Evolutionary conservation across 257 asterid genomes (phyloP).

Genomic region (Nicotiana otophora): DNA sequence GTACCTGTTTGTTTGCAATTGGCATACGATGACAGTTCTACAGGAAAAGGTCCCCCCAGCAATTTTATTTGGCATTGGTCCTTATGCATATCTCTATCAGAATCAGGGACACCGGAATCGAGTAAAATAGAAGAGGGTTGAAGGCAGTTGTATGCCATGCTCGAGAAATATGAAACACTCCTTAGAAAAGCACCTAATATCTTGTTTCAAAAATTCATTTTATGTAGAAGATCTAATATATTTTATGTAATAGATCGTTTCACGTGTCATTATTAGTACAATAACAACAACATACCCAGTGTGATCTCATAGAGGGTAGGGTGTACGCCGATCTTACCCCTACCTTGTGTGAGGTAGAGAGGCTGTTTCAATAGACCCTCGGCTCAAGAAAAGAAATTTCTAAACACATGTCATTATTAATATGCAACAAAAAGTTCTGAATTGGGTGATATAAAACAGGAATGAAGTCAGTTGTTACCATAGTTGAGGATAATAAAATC

Average conservation of each 20-base stretch:
- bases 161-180: not conserved
- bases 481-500: not conserved
- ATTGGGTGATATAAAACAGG: too few relatives aligned
- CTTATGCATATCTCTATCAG: not conserved
- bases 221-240: not conserved
- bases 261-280: not conserved
- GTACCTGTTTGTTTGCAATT: too few relatives aligned
- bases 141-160: not conserved
- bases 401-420: too few relatives aligned
- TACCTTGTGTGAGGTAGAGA: too few relatives aligned
- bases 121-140: not conserved
- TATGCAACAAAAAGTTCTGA: not conserved
- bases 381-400: too few relatives aligned
- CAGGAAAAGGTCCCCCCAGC: not conserved
- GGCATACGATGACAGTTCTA: not conserved
- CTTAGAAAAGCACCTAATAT: not conserved
- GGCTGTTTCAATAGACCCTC: too few relatives aligned
- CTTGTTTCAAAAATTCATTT: too few relatives aligned
- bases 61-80: not conserved
- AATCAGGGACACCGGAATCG: not conserved
- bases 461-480: not conserved
- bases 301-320: too few relatives aligned
- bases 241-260: not conserved
- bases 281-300: too few relatives aligned
- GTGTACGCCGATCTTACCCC: too few relatives aligned